Conservation (phyloP, 225 moss, liverwort and hornwort species). For the Asterella californica region DNA sequence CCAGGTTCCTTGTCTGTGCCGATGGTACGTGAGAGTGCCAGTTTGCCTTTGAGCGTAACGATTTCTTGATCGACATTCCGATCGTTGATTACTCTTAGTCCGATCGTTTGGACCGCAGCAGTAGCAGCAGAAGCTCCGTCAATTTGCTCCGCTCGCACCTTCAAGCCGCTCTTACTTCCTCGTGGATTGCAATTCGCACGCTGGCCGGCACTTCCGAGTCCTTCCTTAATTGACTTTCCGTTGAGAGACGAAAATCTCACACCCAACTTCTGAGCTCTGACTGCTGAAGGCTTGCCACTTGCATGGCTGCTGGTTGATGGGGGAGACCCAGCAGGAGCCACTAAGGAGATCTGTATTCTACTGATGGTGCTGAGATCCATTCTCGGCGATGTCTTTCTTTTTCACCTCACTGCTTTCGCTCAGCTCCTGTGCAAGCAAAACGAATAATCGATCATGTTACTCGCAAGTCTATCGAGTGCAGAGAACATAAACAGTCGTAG, state of each 20-base stretch:
- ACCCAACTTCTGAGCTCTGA: neutral
- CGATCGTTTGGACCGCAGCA: neutral
- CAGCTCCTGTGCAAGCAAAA: neutral
- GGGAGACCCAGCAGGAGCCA: neutral
- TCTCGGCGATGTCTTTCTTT: neutral
- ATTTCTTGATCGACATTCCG: neutral
- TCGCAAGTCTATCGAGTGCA: neutral
- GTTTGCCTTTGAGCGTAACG: neutral
- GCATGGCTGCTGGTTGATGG: neutral
- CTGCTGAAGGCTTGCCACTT: neutral
- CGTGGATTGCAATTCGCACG: neutral
- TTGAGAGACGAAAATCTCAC: constrained; percentile 1
- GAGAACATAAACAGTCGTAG: no score
- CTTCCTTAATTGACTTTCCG: constrained; percentile 4
- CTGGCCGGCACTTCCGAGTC: neutral
- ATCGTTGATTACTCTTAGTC: neutral
- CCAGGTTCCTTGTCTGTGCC: neutral
- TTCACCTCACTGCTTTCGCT: neutral
- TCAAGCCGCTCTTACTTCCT: neutral
- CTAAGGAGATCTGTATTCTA: constrained; percentile 2
- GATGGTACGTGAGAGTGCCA: constrained; percentile 2
- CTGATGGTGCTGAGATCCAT: constrained; percentile 2
- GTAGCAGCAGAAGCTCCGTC: neutral
- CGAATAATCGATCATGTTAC: neutral
- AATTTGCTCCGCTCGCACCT: neutral